Percentiles rank a stretch among this genome's conserved stretches.
These are phyloP conservation scores for Clonostachys rhizophaga DNA, from an alignment of 2,329 filamentous ascomycete species.

Conservation along the genomic window DNA sequence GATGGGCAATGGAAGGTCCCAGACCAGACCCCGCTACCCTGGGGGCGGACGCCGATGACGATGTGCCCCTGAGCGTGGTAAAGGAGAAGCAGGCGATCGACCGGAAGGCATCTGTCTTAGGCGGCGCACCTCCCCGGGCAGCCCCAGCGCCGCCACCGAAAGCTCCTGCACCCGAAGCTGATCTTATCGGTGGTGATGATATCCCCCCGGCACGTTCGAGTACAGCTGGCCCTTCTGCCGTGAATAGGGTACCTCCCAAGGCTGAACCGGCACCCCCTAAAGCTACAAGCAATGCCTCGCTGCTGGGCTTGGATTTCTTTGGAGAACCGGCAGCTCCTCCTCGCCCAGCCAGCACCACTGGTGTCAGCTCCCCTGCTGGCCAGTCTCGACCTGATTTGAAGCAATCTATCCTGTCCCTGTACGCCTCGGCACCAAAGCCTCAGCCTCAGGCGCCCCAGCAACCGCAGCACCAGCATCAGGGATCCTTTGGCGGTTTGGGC, in stretches of 20 bases:
- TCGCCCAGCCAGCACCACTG: slow-evolving; percentile 76
- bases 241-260: slow-evolving; percentile 53
- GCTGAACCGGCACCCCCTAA: slow-evolving; percentile 59
- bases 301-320: slow-evolving; percentile 91
- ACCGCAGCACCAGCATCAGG: slow-evolving; percentile 46
- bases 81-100: slow-evolving; percentile 64
- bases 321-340: slow-evolving; percentile 69
- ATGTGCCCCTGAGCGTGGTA: slow-evolving; percentile 60
- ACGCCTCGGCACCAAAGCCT: slow-evolving; percentile 79
- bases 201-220: slow-evolving; percentile 65
- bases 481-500: slow-evolving; percentile 64
- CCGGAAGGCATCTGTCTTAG: slow-evolving; percentile 48
- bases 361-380: slow-evolving; percentile 51
- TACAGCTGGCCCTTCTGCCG: slow-evolving; percentile 63
- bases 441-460: slow-evolving; percentile 58
- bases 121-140: slow-evolving; percentile 3
- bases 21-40: slow-evolving; percentile 90
- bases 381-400: slow-evolving; percentile 90
- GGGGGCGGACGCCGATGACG: slow-evolving; percentile 80
- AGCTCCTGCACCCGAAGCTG: slow-evolving; percentile 50
- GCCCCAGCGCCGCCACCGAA: background rate
- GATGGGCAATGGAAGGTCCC: slow-evolving; percentile 98
- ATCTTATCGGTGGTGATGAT: slow-evolving; percentile 78
- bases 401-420: slow-evolving; percentile 93
- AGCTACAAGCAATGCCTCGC: slow-evolving; percentile 77